Evolutionary conservation across 306 rosid species (phyloP).

Genomic region (Rosa persica): DNA sequence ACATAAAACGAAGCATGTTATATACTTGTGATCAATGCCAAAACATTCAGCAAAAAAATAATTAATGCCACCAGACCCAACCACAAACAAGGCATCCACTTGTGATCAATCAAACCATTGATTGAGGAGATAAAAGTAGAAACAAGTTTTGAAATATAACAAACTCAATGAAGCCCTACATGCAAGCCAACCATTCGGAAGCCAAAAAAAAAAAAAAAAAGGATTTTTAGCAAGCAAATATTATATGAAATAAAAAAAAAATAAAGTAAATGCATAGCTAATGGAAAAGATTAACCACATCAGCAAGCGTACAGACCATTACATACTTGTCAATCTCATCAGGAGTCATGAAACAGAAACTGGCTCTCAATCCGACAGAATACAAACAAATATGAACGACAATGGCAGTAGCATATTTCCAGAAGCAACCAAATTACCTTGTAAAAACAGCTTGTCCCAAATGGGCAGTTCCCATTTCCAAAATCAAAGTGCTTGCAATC

Average conservation of each 20-base stretch:
- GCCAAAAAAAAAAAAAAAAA: not conserved
- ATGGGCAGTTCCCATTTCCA: conserved; percentile 96
- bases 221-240: not conserved
- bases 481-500: conserved; percentile 98
- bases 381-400: not conserved
- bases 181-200: not conserved
- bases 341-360: not conserved
- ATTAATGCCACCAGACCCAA: not conserved
- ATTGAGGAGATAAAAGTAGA: not conserved
- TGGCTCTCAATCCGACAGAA: not conserved
- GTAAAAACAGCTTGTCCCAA: conserved; percentile 95
- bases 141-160: not conserved
- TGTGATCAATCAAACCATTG: not conserved
- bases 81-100: conserved; percentile 4
- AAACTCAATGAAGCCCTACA: not conserved
- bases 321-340: not conserved
- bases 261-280: not conserved
- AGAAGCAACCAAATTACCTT: conserved; percentile 52
- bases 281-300: not conserved
- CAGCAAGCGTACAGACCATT: conserved; percentile 1
- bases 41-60: not conserved
- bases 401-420: not conserved
- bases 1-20: not conserved
- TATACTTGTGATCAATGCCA: not conserved
- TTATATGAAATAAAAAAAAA: not conserved